phyloP scores from a whole-genome alignment of 2,329 filamentous ascomycete genomes.

The Cladosporium sp. region DNA sequence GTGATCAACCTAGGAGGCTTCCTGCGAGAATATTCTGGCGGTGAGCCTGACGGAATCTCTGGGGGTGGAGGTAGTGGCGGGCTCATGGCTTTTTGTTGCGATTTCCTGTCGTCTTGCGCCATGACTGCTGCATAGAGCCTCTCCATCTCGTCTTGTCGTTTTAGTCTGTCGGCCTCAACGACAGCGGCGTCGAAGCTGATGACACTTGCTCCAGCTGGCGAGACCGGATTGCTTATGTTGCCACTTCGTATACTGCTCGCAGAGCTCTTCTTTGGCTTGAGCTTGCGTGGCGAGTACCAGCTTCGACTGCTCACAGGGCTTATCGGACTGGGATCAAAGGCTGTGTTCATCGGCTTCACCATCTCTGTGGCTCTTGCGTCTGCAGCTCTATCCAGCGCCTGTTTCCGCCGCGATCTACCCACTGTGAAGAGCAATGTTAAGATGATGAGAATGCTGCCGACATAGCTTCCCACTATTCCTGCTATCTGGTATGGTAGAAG shows the following conservation, averaged over 20 bases:
- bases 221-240: conserved; percentile 40
- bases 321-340: conserved; percentile 33
- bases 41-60: conserved; percentile 1
- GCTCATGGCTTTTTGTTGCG: conserved; percentile 34
- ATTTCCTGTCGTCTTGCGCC: conserved; percentile 64
- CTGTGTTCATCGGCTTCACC: conserved; percentile 43
- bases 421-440: conserved; percentile 54
- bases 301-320: conserved; percentile 26
- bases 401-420: conserved; percentile 40
- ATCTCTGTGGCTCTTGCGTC: conserved; percentile 54
- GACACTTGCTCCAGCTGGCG: conserved; percentile 53
- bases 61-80: background rate
- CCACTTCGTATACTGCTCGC: conserved; percentile 28
- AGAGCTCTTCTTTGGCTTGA: conserved; percentile 25
- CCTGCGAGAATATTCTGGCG: conserved; percentile 14
- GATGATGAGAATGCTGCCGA: conserved; percentile 70
- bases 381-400: conserved; percentile 47
- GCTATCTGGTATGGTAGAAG: conserved; percentile 78
- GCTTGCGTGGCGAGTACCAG: conserved; percentile 26
- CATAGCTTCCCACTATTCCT: conserved; percentile 79
- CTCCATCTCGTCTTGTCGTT: conserved; percentile 79
- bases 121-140: conserved; percentile 88
- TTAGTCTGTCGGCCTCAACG: conserved; percentile 67
- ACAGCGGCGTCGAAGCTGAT: conserved; percentile 72
- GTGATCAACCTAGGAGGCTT: conserved; percentile 24